A percentile compares a stretch with the other conserved stretches of the same genome.
phyloP scores from a whole-genome alignment of 78 protist species.

The Diacronema lutheri region DNA sequence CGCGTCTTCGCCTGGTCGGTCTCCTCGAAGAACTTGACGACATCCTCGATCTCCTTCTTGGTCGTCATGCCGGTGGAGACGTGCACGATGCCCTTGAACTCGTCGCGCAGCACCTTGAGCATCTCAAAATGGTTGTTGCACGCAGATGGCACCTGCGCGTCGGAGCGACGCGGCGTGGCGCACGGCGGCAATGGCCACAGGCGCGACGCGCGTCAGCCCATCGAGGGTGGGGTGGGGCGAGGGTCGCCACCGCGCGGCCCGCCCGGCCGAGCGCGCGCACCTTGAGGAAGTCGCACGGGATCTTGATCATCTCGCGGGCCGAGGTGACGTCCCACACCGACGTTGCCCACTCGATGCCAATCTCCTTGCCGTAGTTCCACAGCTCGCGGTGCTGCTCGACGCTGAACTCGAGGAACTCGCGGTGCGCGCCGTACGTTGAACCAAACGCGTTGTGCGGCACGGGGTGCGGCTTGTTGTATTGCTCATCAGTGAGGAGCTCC shows the following conservation, averaged over 20 bases:
- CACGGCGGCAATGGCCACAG: too few species aligned
- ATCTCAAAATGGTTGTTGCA: constrained; percentile 14
- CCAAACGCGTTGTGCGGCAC: not conserved
- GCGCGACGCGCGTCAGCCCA: too few species aligned
- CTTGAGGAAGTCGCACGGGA: not conserved
- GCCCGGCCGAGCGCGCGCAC: not conserved
- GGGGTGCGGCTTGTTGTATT: constrained; percentile 13
- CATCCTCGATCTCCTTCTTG: constrained; percentile 10
- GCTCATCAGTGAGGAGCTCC: constrained; percentile 6
- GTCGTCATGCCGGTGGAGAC: constrained; percentile 18
- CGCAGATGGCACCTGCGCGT: not conserved
- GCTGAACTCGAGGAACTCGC: constrained; percentile 9
- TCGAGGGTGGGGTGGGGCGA: too few species aligned
- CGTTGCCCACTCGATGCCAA: not conserved
- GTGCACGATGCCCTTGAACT: not conserved
- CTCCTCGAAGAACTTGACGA: constrained; percentile 10
- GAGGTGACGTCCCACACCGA: constrained; percentile 7
- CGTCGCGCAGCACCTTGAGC: constrained; percentile 17
- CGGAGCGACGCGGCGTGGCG: too few species aligned
- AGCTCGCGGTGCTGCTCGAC: constrained; percentile 13
- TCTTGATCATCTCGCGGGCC: not conserved
- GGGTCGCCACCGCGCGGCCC: not conserved
- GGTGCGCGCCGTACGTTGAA: constrained; percentile 7
- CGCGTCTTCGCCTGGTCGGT: not conserved
- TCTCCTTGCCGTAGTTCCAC: not conserved